phyloP scores from a whole-genome alignment of 176 grass and related monocot genomes.

The Zizania latifolia region DNA sequence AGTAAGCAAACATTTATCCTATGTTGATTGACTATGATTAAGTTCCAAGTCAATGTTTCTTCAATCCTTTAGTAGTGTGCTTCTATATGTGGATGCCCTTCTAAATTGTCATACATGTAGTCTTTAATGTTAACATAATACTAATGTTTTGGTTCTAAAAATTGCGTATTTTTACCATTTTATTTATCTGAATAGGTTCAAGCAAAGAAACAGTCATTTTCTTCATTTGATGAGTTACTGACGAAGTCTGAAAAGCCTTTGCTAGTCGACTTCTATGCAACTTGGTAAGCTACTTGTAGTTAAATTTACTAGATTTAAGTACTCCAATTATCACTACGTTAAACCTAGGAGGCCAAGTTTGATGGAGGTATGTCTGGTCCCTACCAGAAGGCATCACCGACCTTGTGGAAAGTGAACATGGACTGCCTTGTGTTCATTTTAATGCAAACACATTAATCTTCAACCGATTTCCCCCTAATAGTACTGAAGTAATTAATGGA shows the following conservation, averaged over 20 bases:
- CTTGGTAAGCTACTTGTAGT: slow-evolving; percentile 49
- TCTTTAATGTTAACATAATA: not conserved
- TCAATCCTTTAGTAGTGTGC: not conserved
- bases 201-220: slow-evolving; percentile 78
- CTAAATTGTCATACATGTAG: not conserved
- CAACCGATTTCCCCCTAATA: not conserved
- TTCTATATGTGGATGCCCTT: not conserved
- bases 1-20: not conserved
- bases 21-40: not conserved
- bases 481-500: not conserved
- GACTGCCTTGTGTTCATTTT: not conserved
- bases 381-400: not conserved
- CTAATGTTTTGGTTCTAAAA: not conserved
- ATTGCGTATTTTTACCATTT: not conserved
- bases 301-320: not conserved
- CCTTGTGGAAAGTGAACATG: not conserved
- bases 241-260: slow-evolving; percentile 84
- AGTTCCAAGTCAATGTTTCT: not conserved
- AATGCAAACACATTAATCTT: not conserved
- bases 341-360: not conserved
- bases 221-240: slow-evolving; percentile 86
- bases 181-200: slow-evolving; percentile 46
- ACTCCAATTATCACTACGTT: not conserved
- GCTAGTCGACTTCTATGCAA: slow-evolving; percentile 93
- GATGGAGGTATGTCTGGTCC: not conserved